Evolutionary conservation across 2,329 filamentous ascomycete species (phyloP), one percentile per base, ranked within the genome.

Genomic region (Byssoonygena ceratinophila): DNA sequence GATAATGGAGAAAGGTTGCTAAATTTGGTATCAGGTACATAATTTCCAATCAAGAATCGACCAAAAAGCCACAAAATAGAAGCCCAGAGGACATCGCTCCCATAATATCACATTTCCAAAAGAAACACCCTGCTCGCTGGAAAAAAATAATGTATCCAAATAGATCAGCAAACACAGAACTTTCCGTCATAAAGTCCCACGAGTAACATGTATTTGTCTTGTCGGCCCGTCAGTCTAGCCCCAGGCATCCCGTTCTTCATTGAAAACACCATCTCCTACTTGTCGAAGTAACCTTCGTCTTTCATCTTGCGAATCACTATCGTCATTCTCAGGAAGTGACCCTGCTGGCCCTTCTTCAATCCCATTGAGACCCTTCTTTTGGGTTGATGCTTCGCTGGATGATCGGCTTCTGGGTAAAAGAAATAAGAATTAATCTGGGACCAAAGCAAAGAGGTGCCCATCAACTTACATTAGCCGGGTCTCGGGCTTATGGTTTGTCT

Each of bases 401-500:
- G 51, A 53, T 18, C 46, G 51, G 32, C 20, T 43, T 29, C 45
- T 53, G 25, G 14, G 36, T 16, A 27, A 23, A 5, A 37, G 34
- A 18, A 31, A n/a, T n/a, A n/a, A n/a, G n/a, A 9, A 43, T 36
- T n/a, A 46, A 31, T 41, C 16, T 11, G 4, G 36, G 11, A 23
- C 11, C 20, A 49, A 25, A 18, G 34, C 3, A 5, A 6, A 29
- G 14, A 9, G 3, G 8, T 22, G 14, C 8, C 7, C 22, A 25
- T 23, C 14, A 23, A 55, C 57, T 55, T 51, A 58, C 57, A 55
- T 43, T 32, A 55, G 50, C 23, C 41, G 53, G 34, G 63, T 71
- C 46, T 76, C 73, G 57, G 82, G 81, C 76, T 78, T 81, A 73
- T 76, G 23, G 80, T 74, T 23, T 31, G 43, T 22, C 80, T 77